A percentile compares a stretch with the other conserved stretches of the same genome.
Evolutionary conservation across 805 yeast species (phyloP).

Genomic region (Barnettozyma californica): DNA sequence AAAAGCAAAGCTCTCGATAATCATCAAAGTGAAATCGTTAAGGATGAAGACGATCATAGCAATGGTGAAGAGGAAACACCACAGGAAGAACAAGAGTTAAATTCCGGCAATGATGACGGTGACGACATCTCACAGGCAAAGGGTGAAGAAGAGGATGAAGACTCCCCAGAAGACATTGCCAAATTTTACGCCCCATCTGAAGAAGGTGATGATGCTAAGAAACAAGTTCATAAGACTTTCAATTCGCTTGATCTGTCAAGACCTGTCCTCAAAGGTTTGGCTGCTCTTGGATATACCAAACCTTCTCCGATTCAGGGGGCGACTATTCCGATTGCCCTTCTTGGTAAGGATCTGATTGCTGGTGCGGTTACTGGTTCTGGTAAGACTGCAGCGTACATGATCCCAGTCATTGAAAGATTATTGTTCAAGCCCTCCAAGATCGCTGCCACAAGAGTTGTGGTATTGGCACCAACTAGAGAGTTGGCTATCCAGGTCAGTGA

Average conservation of each 20-base stretch:
- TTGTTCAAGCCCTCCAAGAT: constrained; percentile 81
- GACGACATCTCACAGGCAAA: constrained; percentile 30
- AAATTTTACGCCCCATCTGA: constrained; percentile 61
- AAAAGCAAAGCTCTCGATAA: constrained; percentile 11
- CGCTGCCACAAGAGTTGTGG: constrained; percentile 85
- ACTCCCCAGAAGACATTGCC: constrained; percentile 78
- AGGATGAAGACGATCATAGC: no score
- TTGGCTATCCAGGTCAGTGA: constrained; percentile 94
- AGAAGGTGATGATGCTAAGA: constrained; percentile 50
- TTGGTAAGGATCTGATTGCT: constrained; percentile 96
- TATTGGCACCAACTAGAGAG: constrained; percentile 95
- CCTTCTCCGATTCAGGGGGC: constrained; percentile 96
- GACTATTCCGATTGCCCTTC: constrained; percentile 84
- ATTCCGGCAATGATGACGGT: constrained; percentile 26
- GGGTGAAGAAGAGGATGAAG: constrained; percentile 39
- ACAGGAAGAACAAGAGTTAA: constrained; percentile 15
- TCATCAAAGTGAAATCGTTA: no score
- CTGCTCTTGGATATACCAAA: constrained; percentile 72
- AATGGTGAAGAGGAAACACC: constrained; percentile 23
- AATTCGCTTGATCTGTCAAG: constrained; percentile 78
- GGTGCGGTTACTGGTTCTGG: constrained; percentile 99
- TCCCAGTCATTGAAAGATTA: constrained; percentile 90
- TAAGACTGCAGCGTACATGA: constrained; percentile 97
- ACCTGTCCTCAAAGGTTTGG: constrained; percentile 80
- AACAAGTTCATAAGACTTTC: constrained; percentile 56